Evolutionary conservation across 2,329 filamentous ascomycete genomes (phyloP).

Genomic region (Didymella glomerata): DNA sequence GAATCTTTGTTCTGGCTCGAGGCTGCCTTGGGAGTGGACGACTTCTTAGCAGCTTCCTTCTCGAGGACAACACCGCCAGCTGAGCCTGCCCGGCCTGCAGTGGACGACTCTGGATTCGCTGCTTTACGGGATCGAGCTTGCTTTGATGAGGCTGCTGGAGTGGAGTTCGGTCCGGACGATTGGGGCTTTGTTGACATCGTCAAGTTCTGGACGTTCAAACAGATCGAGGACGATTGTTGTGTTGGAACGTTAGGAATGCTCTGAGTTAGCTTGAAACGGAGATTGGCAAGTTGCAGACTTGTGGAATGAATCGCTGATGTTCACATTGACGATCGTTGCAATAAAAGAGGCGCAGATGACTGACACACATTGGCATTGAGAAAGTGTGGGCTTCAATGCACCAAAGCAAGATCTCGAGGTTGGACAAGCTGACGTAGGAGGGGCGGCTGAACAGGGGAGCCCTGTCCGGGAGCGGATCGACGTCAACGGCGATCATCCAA

Average conservation of each 20-base stretch:
- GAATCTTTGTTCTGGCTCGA: conserved; percentile 19
- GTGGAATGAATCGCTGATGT: neutral
- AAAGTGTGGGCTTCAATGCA: neutral
- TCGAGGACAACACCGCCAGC: conserved; percentile 41
- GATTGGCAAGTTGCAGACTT: neutral
- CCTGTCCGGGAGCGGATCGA: conserved; percentile 31
- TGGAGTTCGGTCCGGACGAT: conserved; percentile 36
- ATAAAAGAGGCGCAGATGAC: neutral
- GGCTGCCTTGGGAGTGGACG: neutral
- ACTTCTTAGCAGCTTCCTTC: conserved; percentile 27
- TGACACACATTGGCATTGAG: neutral
- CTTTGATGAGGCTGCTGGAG: conserved; percentile 28
- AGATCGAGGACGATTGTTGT: neutral
- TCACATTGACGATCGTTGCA: neutral
- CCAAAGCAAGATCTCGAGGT: conserved; percentile 44
- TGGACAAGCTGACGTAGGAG: conserved; percentile 49
- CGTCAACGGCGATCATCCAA: conserved; percentile 31
- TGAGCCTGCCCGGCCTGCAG: conserved; percentile 37
- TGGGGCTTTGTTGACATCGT: conserved; percentile 40
- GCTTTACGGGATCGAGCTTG: conserved; percentile 38
- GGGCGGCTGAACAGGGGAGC: conserved; percentile 34
- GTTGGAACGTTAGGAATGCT: neutral
- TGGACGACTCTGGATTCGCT: conserved; percentile 13
- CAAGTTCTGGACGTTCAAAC: neutral
- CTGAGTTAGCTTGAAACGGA: neutral